Evolutionary conservation across 176 grass and related monocot species (phyloP), one percentile per base, ranked within the genome.

Genomic region (Dactylis glomerata): DNA sequence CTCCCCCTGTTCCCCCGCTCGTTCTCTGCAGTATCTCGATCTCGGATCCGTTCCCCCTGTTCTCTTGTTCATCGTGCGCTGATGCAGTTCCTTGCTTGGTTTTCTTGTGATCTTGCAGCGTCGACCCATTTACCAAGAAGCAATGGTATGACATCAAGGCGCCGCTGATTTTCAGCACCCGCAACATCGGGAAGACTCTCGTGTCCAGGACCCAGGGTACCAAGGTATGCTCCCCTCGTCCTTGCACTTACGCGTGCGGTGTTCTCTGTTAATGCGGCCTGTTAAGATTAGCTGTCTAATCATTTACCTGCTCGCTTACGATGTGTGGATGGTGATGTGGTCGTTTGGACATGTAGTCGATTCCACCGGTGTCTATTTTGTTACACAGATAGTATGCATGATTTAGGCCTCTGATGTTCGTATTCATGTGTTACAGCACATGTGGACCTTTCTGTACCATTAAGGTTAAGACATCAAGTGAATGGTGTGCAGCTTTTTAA

Each of bases 131-230:
- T 27, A 12, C 89, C 0, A 95, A 98, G 73, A 98, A 98, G 83
- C 93, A 98, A 15, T 98, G 96, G 96, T 95, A 98, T 3, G 93
- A 95, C 28, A 95, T 98, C 87, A 98, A 98, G 93, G 96, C 96
- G 0, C 96, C 93, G 1, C 90, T 93, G 7, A 83, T 87, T 0
- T 98, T 98, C 87, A 86, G 16, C 26, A 77, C 79, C 26, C 87
- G 91, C 50, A 95, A 79, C 89, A 12, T 95, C 2, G 96, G 96
- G 0, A 98, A 98, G 85, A 98, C 93, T 0, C 96, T 98, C 0
- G 96, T 98, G 22, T 98, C 96, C 23, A 95, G 96, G 91, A 98
- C 96, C 4, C 96, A 98, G 87, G 96, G 96, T 34, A 95, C 96
- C 20, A 98, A 85, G 96, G 91, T 95, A 33, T 33, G 20, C 31